Evolutionary conservation across 129 eudicot species (phyloP).

Genomic region (Chrysanthemum seticuspe): DNA sequence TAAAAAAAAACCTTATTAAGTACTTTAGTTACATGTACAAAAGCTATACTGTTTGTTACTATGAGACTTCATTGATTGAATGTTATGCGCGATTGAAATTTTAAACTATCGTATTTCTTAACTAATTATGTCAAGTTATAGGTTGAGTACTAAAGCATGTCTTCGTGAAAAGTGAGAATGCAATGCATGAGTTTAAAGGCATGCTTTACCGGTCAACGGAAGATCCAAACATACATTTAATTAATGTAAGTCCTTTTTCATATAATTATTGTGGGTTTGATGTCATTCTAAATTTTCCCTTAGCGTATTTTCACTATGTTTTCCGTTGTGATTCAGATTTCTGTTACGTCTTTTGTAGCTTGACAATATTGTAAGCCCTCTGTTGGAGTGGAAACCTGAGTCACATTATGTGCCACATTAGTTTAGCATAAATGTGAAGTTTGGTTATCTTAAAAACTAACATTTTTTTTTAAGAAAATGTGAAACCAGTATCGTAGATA

Average conservation of each 20-base stretch:
- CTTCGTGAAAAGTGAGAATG: constrained; percentile 92
- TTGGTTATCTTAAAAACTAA: neutral
- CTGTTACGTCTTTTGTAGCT: constrained; percentile 51
- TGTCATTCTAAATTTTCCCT: neutral
- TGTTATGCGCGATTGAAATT: too few species aligned
- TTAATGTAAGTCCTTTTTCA: constrained; percentile 50
- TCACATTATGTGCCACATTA: constrained; percentile 87
- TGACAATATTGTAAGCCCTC: constrained; percentile 81
- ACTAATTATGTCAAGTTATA: constrained; percentile 31
- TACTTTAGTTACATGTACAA: too few species aligned
- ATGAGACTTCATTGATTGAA: too few species aligned
- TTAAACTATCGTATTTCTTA: neutral
- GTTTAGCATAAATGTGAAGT: constrained; percentile 70
- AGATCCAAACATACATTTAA: constrained; percentile 75
- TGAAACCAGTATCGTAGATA: constrained; percentile 10
- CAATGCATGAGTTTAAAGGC: constrained; percentile 85
- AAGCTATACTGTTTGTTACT: too few species aligned
- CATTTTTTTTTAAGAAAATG: neutral
- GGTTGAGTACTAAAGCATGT: constrained; percentile 91
- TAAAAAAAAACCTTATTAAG: too few species aligned
- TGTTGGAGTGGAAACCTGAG: constrained; percentile 86
- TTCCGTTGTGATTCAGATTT: too few species aligned
- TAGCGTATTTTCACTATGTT: too few species aligned
- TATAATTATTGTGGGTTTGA: neutral
- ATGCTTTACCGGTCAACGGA: constrained; percentile 85